Conservation (phyloP, 805 yeast genomes). For the Wickerhamomyces strasburgensis region DNA sequence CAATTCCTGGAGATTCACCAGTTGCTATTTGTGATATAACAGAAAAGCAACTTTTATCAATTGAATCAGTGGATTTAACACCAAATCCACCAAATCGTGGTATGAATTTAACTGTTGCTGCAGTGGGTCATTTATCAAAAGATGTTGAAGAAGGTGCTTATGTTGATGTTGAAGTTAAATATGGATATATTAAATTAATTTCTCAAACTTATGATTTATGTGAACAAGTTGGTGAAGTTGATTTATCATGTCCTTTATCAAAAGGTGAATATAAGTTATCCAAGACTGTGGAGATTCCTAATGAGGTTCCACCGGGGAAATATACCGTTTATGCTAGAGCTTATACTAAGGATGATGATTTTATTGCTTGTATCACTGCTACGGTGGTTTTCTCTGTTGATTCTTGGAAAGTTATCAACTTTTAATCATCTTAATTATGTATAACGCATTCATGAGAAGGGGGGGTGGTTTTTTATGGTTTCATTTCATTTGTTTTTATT, state of each 20-base stretch:
- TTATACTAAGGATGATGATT: constrained; percentile 74
- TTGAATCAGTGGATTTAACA: constrained; percentile 51
- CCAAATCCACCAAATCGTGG: constrained; percentile 94
- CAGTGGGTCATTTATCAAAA: constrained; percentile 56
- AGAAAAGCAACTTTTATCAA: constrained; percentile 56
- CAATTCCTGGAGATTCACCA: constrained; percentile 91
- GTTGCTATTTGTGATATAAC: constrained; percentile 67
- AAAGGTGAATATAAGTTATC: constrained; percentile 62
- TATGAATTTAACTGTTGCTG: constrained; percentile 71
- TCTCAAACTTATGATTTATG: constrained; percentile 92
- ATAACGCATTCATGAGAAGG: too few species aligned
- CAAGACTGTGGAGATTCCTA: constrained; percentile 79
- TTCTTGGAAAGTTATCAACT: constrained; percentile 22
- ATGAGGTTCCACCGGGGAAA: constrained; percentile 92
- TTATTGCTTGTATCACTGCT: constrained; percentile 80
- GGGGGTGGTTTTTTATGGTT: too few species aligned
- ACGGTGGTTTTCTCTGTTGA: constrained; percentile 44
- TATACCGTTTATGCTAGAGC: constrained; percentile 88
- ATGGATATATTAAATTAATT: constrained; percentile 84
- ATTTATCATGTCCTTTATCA: constrained; percentile 75
- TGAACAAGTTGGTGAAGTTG: constrained; percentile 79
- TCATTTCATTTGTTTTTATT: too few species aligned
- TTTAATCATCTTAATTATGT: too few species aligned
- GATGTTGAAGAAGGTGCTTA: constrained; percentile 80
- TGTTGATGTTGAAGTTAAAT: constrained; percentile 88